phyloP scores from a whole-genome alignment of 495 filamentous ascomycete species.

The Podospora fimiseda region DNA sequence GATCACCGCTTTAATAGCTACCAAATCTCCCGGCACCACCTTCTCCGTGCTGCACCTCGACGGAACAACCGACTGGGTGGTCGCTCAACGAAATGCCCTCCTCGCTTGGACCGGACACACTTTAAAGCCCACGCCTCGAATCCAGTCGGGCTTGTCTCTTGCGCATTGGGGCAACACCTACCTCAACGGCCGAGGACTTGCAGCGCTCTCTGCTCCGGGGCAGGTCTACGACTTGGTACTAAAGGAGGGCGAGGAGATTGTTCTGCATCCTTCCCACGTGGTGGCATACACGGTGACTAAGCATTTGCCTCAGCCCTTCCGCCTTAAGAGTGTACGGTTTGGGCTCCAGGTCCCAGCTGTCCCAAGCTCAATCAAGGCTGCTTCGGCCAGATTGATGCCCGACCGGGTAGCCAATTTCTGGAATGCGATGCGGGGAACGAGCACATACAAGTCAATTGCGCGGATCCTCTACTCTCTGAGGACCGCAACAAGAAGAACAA shows the following conservation, averaged over 20 bases:
- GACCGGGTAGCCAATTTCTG: constrained; percentile 61
- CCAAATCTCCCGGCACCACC: constrained; percentile 75
- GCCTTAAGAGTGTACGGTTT: constrained; percentile 70
- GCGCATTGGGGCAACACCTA: constrained; percentile 87
- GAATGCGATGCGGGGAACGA: constrained; percentile 57
- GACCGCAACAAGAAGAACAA: constrained; percentile 66
- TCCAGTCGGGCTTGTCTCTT: constrained; percentile 68
- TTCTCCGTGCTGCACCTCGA: constrained; percentile 84
- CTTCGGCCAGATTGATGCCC: constrained; percentile 26
- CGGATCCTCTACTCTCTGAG: constrained; percentile 56
- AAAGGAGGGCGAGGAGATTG: constrained; percentile 74
- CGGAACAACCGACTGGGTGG: constrained; percentile 93
- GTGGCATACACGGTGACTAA: constrained; percentile 78
- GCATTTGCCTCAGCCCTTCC: constrained; percentile 70
- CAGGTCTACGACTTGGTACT: constrained; percentile 79
- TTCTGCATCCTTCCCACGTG: constrained; percentile 80
- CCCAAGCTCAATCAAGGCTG: constrained; percentile 44
- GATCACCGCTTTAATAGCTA: constrained; percentile 77
- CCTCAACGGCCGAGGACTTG: constrained; percentile 78
- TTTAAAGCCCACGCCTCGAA: constrained; percentile 62
- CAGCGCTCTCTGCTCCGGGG: constrained; percentile 76
- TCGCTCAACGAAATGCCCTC: constrained; percentile 75
- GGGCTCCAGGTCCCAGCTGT: constrained; percentile 71
- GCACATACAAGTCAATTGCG: constrained; percentile 61
- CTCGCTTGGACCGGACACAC: constrained; percentile 96